A percentile compares a stretch with the other conserved stretches of the same genome.
phyloP scores from a whole-genome alignment of 2,329 filamentous ascomycete species.

The Hymenoscyphus albidus region DNA sequence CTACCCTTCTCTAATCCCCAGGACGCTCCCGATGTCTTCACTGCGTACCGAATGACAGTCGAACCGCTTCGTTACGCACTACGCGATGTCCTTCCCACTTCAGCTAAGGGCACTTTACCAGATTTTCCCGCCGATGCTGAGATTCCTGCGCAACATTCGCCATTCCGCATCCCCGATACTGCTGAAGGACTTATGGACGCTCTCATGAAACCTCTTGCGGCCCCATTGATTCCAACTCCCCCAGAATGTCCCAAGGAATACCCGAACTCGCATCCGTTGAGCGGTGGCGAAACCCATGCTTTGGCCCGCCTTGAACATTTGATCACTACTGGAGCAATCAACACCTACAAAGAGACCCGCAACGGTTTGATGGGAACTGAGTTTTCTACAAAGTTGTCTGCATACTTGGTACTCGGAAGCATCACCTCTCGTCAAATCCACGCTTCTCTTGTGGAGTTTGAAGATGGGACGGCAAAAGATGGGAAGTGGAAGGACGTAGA shows the following conservation, averaged over 20 bases:
- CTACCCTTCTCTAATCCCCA: constrained; percentile 52
- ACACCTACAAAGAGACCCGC: constrained; percentile 63
- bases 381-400: constrained; percentile 73
- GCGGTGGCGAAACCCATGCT: constrained; percentile 62
- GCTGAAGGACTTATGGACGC: constrained; percentile 50
- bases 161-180: constrained; percentile 59
- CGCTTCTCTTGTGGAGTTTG: constrained; percentile 61
- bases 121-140: constrained; percentile 46
- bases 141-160: constrained; percentile 55
- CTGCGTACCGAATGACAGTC: constrained; percentile 67
- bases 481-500: constrained; percentile 19
- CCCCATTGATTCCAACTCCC: constrained; percentile 46
- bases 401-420: constrained; percentile 68
- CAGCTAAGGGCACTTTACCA: constrained; percentile 50
- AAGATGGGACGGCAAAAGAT: constrained; percentile 51
- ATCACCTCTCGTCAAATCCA: constrained; percentile 72
- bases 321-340: constrained; percentile 57
- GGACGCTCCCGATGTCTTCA: constrained; percentile 71
- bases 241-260: constrained; percentile 51
- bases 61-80: constrained; percentile 67
- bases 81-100: constrained; percentile 51
- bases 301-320: constrained; percentile 57
- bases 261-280: constrained; percentile 60
- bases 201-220: constrained; percentile 55
- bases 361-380: constrained; percentile 68